phyloP scores from a whole-genome alignment of 371 early-diverging fungal species.

The Modicella reniformis region DNA sequence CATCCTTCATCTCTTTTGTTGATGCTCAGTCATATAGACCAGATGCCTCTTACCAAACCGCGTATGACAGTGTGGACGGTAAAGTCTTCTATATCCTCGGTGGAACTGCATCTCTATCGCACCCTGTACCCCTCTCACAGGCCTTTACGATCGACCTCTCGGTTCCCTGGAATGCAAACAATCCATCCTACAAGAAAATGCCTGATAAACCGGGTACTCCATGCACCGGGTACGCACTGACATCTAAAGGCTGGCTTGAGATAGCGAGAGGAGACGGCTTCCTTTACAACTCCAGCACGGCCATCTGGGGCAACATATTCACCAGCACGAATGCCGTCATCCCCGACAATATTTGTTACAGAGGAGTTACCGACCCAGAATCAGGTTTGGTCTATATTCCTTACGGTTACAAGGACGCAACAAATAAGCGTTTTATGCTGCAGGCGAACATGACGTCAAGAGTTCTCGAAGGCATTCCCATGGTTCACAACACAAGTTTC shows the following conservation, averaged over 20 bases:
- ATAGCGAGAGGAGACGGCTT: neutral
- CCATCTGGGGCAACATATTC: neutral
- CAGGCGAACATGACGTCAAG: neutral
- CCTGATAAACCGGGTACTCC: slow-evolving; percentile 14
- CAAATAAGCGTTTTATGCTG: neutral
- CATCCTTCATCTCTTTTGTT: no score
- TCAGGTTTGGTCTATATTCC: slow-evolving; percentile 12
- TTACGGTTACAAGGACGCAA: neutral
- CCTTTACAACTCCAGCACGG: neutral
- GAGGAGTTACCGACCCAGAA: slow-evolving; percentile 9
- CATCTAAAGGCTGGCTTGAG: slow-evolving; percentile 13
- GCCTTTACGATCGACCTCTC: slow-evolving; percentile 27
- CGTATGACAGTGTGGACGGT: no score
- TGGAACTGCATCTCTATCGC: neutral
- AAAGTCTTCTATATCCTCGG: slow-evolving; percentile 1
- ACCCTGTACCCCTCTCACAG: neutral
- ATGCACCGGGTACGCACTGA: no score
- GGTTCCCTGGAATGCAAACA: slow-evolving; percentile 12
- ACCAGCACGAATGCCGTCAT: no score
- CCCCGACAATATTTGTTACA: no score
- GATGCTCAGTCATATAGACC: no score
- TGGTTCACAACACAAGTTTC: neutral
- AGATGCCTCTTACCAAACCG: no score
- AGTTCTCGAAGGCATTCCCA: neutral
- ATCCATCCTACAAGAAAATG: slow-evolving; percentile 4